Base-by-base conservation (phyloP, 1,139 yeast genomes). In the Kodamaea arcana region DNA sequence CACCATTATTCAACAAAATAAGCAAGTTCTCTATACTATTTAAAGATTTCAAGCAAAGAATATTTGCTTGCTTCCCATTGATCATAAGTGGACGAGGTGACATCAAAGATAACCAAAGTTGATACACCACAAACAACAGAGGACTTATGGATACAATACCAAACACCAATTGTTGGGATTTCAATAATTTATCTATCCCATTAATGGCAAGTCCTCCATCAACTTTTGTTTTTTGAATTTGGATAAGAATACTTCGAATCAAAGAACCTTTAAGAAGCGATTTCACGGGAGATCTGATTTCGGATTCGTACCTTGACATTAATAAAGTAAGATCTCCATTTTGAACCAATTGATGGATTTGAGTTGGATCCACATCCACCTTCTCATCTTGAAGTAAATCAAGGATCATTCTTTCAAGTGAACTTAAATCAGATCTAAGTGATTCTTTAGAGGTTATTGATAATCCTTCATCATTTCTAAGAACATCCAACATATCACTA, bases 121-220 rank as follows among this genome's bases (percentile, higher is more conserved):
- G 71, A 55, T 78, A 72, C 3, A 78, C 49, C n/a, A 83, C 72
- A 26, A 84, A 53, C 7, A 80, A 52, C 20, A 90, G 79, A 0
- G 98, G 98, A 30, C 92, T 75, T 4, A 94, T 80, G 1, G 97
- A 95, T 16, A 92, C 85, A 26, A 86, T 67, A 2, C 95, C 97
- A 62, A 92, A 87, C 16, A 92, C 94, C 34, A 92, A 72, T 55
- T 92, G 95, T 61, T 92, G 98, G 30, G 94, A 83, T 56, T 87
- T 83, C 36, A 92, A 70, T 45, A 92, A 65, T 55, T 85, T 83
- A 59, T 92, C 97, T 43, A 92, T 90, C 7, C 97, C 97, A 47
- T 74, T 79, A 42, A 92, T 75, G 0, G 96, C 97, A 7, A 88
- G 68, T 23, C 86, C 92, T 3, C 95, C 95, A 55, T 92, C 98